These are phyloP conservation scores for Pleurotus citrinopileatus DNA, from an alignment of 768 basidiomycete species.

Conservation along the genomic window DNA sequence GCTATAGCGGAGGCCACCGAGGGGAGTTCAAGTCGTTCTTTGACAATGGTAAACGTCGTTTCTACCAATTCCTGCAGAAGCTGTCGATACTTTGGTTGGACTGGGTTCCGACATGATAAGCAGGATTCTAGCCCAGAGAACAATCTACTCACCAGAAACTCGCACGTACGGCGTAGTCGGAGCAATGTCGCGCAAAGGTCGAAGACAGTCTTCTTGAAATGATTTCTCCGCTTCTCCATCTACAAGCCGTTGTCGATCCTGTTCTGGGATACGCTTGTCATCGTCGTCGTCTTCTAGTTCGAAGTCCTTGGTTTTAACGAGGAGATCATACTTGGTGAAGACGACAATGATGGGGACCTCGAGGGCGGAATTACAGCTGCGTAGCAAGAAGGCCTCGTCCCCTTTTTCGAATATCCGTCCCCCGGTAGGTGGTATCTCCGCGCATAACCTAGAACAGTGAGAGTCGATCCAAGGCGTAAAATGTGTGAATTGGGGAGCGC, in stretches of 20 bases:
- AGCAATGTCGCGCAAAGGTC: neutral
- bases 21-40: constrained; percentile 15
- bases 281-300: neutral
- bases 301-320: constrained; percentile 13
- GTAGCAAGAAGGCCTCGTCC: constrained; percentile 21
- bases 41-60: constrained; percentile 3
- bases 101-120: neutral
- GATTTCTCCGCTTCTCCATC: neutral
- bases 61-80: constrained; percentile 6
- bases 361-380: neutral
- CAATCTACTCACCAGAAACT: constrained; percentile 1
- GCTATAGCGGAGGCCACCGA: constrained; percentile 20
- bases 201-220: constrained; percentile 1
- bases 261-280: neutral
- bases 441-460: constrained; percentile 25
- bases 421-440: constrained; percentile 22
- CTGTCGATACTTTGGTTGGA: neutral
- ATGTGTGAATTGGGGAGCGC: neutral
- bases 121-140: neutral
- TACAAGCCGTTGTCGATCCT: neutral
- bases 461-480: neutral
- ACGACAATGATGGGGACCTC: constrained; percentile 29
- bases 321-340: constrained; percentile 30
- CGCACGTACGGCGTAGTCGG: neutral
- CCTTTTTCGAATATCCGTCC: constrained; percentile 22